These are phyloP conservation scores for Corymbia citriodora DNA, from an alignment of 441 rosid species.

Conservation along the genomic window DNA sequence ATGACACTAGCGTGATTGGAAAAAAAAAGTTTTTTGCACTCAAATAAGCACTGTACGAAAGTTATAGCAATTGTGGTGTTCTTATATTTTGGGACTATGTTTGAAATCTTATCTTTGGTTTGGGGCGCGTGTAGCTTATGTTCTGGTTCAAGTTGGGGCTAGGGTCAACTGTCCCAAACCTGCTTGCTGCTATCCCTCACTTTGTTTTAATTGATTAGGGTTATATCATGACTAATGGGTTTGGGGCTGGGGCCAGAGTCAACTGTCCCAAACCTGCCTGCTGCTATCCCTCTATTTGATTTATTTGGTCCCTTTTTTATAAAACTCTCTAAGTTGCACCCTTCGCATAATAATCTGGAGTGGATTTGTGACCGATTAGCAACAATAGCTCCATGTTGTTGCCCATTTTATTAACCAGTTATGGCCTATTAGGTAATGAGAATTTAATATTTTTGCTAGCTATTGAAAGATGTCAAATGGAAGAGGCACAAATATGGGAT, in stretches of 20 bases:
- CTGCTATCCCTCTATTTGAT: not conserved
- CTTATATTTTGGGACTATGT: not conserved
- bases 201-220: not conserved
- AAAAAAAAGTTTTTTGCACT: no score
- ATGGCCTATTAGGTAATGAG: not conserved
- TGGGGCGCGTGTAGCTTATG: not conserved
- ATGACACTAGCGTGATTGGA: not conserved
- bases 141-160: not conserved
- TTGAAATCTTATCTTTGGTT: not conserved
- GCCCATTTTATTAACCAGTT: not conserved
- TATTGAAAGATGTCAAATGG: not conserved
- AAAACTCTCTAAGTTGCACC: not conserved
- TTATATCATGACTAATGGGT: not conserved
- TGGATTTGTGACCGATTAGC: not conserved
- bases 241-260: not conserved
- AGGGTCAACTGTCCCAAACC: not conserved
- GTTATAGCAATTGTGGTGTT: not conserved
- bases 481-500: not conserved
- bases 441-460: not conserved
- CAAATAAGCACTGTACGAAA: not conserved
- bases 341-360: not conserved
- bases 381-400: rapidly evolving
- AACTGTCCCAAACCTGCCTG: not conserved
- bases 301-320: not conserved
- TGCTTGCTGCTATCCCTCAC: not conserved